phyloP scores from a whole-genome alignment of 176 grass and related monocot species.

The Cenchrus fungigraminus region DNA sequence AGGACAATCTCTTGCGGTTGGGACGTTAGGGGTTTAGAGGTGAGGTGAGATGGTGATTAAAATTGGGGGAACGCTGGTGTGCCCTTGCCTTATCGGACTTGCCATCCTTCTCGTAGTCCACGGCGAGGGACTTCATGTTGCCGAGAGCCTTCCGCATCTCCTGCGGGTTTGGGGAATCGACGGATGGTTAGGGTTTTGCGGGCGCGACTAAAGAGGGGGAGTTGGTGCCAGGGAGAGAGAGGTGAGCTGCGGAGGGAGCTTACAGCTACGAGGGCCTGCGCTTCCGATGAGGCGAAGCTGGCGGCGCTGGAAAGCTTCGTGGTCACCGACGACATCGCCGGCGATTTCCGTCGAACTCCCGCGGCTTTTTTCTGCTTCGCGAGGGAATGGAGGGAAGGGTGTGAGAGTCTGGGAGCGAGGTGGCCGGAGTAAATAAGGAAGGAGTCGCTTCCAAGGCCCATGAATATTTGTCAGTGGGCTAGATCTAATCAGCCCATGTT shows the following conservation, averaged over 20 bases:
- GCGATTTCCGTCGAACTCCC: neutral
- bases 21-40: constrained; percentile 1
- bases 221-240: neutral
- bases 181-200: constrained; percentile 50
- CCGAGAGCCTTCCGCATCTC: constrained; percentile 77
- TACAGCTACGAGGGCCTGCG: constrained; percentile 62
- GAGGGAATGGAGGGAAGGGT: constrained; percentile 10
- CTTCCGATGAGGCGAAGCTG: constrained; percentile 46
- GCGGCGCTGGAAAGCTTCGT: constrained; percentile 54
- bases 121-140: constrained; percentile 64
- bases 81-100: constrained; percentile 53
- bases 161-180: constrained; percentile 56
- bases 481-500: neutral
- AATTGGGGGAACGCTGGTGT: neutral
- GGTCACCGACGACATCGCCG: constrained; percentile 46
- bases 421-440: neutral
- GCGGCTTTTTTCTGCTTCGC: neutral
- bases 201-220: neutral
- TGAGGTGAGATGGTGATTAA: neutral
- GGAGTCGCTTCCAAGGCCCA: neutral
- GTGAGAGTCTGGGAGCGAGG: too few relatives aligned
- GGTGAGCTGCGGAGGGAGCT: neutral
- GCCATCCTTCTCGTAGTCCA: constrained; percentile 69
- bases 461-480: neutral
- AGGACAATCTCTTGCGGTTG: neutral